phyloP scores from a whole-genome alignment of 192 early-diverging fungal genomes.

The Umbelopsis ramanniana region DNA sequence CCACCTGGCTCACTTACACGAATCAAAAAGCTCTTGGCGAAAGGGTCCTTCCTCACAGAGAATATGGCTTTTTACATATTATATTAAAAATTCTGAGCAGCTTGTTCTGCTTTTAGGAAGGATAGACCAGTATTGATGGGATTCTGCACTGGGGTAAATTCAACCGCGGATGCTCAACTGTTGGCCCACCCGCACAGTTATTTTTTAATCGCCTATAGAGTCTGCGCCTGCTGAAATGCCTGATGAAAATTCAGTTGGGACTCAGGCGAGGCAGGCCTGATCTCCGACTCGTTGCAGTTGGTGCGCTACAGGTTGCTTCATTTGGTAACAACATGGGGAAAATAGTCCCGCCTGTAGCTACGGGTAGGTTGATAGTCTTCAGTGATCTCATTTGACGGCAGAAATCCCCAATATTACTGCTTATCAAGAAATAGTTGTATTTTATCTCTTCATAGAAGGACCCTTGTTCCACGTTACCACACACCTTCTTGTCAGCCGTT shows the following conservation, averaged over 20 bases:
- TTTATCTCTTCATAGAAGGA: conserved; percentile 11
- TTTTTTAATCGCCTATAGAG: conserved; percentile 5
- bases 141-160: too few species aligned
- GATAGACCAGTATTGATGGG: too few species aligned
- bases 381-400: too few species aligned
- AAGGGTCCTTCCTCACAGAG: conserved; percentile 17
- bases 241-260: background rate
- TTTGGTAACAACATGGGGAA: conserved; percentile 13
- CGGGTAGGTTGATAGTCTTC: too few species aligned
- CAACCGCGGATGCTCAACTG: too few species aligned
- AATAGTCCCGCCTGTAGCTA: background rate
- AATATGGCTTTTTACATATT: background rate
- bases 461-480: background rate
- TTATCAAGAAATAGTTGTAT: background rate
- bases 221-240: background rate
- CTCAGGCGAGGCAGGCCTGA: background rate
- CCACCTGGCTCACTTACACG: background rate
- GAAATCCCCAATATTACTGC: too few species aligned
- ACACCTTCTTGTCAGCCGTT: too few species aligned
- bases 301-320: background rate
- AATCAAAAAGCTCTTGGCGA: background rate
- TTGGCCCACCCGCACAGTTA: too few species aligned
- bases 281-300: conserved; percentile 10
- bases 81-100: too few species aligned
- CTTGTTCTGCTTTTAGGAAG: too few species aligned